Evolutionary conservation across 805 yeast genomes (phyloP).

Genomic region (Candida schatavii): DNA sequence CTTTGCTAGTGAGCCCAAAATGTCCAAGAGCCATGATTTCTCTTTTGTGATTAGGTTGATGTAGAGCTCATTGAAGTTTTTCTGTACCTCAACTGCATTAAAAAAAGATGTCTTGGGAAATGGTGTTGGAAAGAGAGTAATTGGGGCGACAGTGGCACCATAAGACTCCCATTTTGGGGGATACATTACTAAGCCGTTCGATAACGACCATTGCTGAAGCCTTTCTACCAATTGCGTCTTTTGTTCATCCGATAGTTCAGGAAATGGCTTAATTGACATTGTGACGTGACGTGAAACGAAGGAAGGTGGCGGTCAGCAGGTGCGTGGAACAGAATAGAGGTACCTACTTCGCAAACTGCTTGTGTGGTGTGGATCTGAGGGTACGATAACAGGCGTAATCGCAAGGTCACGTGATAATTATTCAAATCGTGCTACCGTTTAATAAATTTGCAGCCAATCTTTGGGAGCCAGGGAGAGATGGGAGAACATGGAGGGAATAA

Average conservation of each 20-base stretch:
- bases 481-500: no score
- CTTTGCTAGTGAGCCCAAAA: conserved; percentile 51
- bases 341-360: no score
- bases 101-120: conserved; percentile 68
- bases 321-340: not conserved
- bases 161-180: conserved; percentile 52
- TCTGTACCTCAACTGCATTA: conserved; percentile 65
- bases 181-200: conserved; percentile 81
- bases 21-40: conserved; percentile 58
- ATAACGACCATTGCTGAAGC: conserved; percentile 70
- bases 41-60: conserved; percentile 57
- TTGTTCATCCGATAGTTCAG: conserved; percentile 25
- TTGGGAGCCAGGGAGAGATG: no score
- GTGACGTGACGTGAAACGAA: not conserved
- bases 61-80: conserved; percentile 69
- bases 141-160: conserved; percentile 70
- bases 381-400: no score
- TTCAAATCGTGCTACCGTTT: no score
- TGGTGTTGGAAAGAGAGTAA: conserved; percentile 89
- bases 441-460: no score
- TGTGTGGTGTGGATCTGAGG: no score
- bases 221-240: conserved; percentile 38
- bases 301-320: not conserved
- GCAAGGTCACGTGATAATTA: not conserved
- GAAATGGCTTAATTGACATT: conserved; percentile 26